Conservation (phyloP, 345 rosid genomes). For the Linum usitatissimum region DNA sequence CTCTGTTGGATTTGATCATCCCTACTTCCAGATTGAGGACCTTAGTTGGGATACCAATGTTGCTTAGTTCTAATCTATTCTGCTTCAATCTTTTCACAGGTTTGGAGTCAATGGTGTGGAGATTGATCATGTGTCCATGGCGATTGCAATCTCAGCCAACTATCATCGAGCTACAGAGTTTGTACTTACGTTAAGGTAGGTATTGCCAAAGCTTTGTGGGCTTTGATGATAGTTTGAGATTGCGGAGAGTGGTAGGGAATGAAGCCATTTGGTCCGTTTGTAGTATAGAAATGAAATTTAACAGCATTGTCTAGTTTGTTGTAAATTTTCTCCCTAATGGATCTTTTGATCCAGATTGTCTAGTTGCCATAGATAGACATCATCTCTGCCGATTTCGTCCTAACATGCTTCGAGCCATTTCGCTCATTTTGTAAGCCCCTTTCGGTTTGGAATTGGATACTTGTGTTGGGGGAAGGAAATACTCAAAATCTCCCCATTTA, state of each 20-base stretch:
- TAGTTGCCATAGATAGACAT: too few species aligned
- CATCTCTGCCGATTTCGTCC: too few species aligned
- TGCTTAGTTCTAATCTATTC: too few species aligned
- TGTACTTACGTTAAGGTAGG: not conserved
- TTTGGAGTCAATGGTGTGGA: constrained; percentile 12
- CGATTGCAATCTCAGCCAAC: not conserved
- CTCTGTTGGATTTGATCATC: too few species aligned
- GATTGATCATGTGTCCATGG: not conserved
- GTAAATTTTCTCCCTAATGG: not conserved
- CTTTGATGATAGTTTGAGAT: not conserved
- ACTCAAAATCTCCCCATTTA: too few species aligned
- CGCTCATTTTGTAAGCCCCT: too few species aligned
- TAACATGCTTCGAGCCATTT: too few species aligned
- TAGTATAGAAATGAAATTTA: not conserved
- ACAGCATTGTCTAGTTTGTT: too few species aligned
- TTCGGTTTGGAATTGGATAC: too few species aligned
- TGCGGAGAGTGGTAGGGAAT: not conserved
- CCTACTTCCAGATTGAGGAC: too few species aligned
- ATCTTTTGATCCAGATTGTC: not conserved
- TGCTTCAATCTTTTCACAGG: constrained; percentile 7
- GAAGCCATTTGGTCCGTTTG: not conserved
- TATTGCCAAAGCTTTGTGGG: not conserved
- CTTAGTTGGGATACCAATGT: too few species aligned
- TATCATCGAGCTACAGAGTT: not conserved
- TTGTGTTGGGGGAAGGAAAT: too few species aligned